These are phyloP conservation scores for Gremmenia infestans DNA, from an alignment of 2,329 filamentous ascomycete genomes.

Conservation along the genomic window DNA sequence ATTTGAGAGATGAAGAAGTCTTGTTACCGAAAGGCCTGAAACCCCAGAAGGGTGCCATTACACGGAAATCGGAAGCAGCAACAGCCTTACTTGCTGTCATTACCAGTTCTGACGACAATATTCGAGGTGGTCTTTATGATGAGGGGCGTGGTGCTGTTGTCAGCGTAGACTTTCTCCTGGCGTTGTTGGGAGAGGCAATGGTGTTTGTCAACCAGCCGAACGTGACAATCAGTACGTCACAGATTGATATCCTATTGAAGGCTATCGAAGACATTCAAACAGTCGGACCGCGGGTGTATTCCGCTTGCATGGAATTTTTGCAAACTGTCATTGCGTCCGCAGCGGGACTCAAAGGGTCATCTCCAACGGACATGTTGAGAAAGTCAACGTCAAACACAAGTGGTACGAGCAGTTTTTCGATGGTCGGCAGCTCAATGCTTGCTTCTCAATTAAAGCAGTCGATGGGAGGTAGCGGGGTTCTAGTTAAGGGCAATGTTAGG, in stretches of 20 bases:
- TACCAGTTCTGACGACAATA: constrained; percentile 80
- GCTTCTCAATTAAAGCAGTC: constrained; percentile 58
- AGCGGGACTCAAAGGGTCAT: constrained; percentile 56
- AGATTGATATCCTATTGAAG: constrained; percentile 71
- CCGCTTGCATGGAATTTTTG: constrained; percentile 74
- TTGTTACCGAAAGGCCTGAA: constrained; percentile 34
- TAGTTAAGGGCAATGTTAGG: constrained; percentile 43
- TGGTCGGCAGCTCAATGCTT: constrained; percentile 71
- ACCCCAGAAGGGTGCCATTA: constrained; percentile 41
- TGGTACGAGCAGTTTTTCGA: constrained; percentile 52
- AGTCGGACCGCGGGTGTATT: constrained; percentile 66
- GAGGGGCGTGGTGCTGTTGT: constrained; percentile 75
- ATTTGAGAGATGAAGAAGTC: constrained; percentile 70
- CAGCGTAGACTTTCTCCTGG: constrained; percentile 79
- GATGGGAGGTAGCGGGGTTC: constrained; percentile 48
- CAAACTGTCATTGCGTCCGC: constrained; percentile 67
- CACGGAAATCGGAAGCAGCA: constrained; percentile 65
- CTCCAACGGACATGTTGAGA: constrained; percentile 62
- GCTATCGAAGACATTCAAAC: constrained; percentile 77
- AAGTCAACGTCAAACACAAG: constrained; percentile 53
- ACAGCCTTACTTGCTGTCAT: constrained; percentile 77
- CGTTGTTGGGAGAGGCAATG: constrained; percentile 77
- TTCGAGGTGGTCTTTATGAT: constrained; percentile 86
- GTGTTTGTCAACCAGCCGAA: constrained; percentile 65
- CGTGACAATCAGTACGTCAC: constrained; percentile 59